Evolutionary conservation across 2,329 filamentous ascomycete species (phyloP).

Genomic region (Fusarium vanettenii): DNA sequence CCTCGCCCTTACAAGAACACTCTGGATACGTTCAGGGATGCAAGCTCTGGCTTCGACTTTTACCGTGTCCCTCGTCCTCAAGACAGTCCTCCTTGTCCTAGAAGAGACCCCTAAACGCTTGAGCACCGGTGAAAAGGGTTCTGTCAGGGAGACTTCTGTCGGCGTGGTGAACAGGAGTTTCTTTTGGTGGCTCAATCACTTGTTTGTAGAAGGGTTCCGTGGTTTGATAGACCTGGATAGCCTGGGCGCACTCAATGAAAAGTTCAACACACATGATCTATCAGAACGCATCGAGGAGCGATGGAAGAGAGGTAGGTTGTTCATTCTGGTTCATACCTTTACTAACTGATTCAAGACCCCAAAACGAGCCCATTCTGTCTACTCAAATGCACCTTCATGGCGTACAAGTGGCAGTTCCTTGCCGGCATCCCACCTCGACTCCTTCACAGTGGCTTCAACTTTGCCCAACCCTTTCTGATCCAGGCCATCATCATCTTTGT

Average conservation of each 20-base stretch:
- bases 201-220: slow-evolving; percentile 44
- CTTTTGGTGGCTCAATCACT: slow-evolving; percentile 51
- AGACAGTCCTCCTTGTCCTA: slow-evolving; percentile 44
- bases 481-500: slow-evolving; percentile 49
- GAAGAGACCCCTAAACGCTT: slow-evolving; percentile 49
- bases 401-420: slow-evolving; percentile 46
- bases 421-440: slow-evolving; percentile 52
- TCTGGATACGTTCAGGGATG: slow-evolving; percentile 46
- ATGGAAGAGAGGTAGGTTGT: slow-evolving; percentile 38
- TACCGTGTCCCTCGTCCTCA: slow-evolving; percentile 41
- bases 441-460: slow-evolving; percentile 53
- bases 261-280: slow-evolving; percentile 41
- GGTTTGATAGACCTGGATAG: slow-evolving; percentile 39
- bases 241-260: slow-evolving; percentile 43
- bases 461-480: slow-evolving; percentile 59
- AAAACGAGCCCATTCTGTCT: slow-evolving; percentile 40
- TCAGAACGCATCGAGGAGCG: slow-evolving; percentile 25
- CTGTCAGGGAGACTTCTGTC: slow-evolving; percentile 46
- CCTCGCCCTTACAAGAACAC: slow-evolving; percentile 46
- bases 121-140: slow-evolving; percentile 26
- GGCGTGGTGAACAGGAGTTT: slow-evolving; percentile 49
- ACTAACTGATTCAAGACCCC: slow-evolving; percentile 6
- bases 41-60: slow-evolving; percentile 43
- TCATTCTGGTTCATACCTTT: rapidly evolving
- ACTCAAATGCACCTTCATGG: slow-evolving; percentile 40